Base-by-base conservation (phyloP, 768 basidiomycete species). In the Glaciozyma antarctica region DNA sequence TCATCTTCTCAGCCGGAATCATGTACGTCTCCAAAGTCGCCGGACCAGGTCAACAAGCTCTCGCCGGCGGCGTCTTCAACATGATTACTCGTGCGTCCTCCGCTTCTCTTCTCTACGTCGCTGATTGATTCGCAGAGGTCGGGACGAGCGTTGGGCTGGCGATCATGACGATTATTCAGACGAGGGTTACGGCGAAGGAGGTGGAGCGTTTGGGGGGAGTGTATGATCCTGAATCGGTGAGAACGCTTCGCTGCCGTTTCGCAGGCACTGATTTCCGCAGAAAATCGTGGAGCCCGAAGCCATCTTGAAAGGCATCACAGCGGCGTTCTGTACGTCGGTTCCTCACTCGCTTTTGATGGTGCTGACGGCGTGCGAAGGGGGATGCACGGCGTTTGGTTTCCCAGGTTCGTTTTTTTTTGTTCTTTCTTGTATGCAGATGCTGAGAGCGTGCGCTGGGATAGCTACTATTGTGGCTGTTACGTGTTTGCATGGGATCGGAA, bases 31-130 rank as follows among this genome's bases (percentile, higher is more conserved):
- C 58, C 21, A 52, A 56, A 4, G 43, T 67, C 5, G 66, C 62
- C 1, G 62, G 62, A 16, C 66, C 26, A 1, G 66, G 62, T 2
- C 44, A 63, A 2, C 66, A 67, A 22, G 66, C 62, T 0, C 58
- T 67, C 13, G 61, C 62, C 1, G 66, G 66, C 5, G 32, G 32
- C 4, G 21, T 62, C 22, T 66, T 67, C 65, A 63, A 67, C 53
- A 55, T 59, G 52, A 22, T 59, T 5, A 58, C 57, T 3, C 58
- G 53, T 58, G 21, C 48, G 56, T 53, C n/a, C 30, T 12, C 10
- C 17, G 17, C 19, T 10, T 19, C 17, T 17, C 7, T 22, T 51
- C 5, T 2, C 3, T 6, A 17, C 4, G 45, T 16, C 17, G 6
- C 5, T 5, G 5, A n/a, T 6, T 19, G n/a, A 47, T 16, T 21